These are phyloP conservation scores for Colletotrichum sp. DNA, from an alignment of 2,329 filamentous ascomycete species.

Conservation along the genomic window DNA sequence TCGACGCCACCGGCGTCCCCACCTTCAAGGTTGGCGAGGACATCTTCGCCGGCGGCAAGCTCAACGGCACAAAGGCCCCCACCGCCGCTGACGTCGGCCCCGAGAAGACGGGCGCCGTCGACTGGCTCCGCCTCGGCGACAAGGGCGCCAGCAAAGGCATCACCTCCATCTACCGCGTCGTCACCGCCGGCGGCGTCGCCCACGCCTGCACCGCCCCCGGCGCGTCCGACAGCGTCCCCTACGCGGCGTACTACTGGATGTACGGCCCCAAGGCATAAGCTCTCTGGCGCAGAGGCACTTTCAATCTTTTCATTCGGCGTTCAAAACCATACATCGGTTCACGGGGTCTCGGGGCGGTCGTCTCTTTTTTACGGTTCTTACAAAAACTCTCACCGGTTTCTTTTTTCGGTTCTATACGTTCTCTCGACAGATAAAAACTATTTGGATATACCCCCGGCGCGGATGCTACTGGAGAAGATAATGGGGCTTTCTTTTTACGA, in stretches of 20 bases:
- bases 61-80: slow-evolving; percentile 59
- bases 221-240: slow-evolving; percentile 56
- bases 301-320: neutral
- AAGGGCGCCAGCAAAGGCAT: slow-evolving; percentile 42
- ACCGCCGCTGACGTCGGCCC: slow-evolving; percentile 47
- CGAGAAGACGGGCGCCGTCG: slow-evolving; percentile 55
- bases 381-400: neutral
- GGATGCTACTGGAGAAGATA: neutral
- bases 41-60: slow-evolving; percentile 51
- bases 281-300: neutral
- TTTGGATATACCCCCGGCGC: slow-evolving; percentile 15
- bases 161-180: slow-evolving; percentile 56
- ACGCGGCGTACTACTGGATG: slow-evolving; percentile 65
- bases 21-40: slow-evolving; percentile 60
- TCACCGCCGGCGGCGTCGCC: slow-evolving; percentile 55
- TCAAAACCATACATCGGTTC: neutral
- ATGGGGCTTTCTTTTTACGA: neutral
- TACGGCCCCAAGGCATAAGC: slow-evolving; percentile 38
- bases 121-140: slow-evolving; percentile 57
- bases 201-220: slow-evolving; percentile 44
- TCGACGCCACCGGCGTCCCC: slow-evolving; percentile 58
- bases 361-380: neutral
- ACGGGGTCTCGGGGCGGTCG: neutral
- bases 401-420: neutral
- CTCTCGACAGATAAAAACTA: neutral